Base-by-base conservation (phyloP, 73 alveolate genomes). In the Paramecium primaurelia region DNA sequence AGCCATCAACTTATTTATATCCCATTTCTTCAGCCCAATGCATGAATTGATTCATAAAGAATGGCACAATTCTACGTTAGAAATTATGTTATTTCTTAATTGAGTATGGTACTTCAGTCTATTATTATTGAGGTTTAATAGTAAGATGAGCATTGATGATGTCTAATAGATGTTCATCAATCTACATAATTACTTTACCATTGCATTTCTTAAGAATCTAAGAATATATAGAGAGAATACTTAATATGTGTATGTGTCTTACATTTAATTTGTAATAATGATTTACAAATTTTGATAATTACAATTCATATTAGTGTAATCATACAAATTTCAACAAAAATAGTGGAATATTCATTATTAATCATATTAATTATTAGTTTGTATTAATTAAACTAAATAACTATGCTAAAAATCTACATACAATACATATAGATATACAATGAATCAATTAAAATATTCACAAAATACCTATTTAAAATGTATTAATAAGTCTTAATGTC, bases 1-100 rank as follows among this genome's bases (percentile, higher is more conserved):
- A 80, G 25, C 91, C 91, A 42, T 80, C 91, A 25, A 80, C 91
- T 45, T 80, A 28, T 47, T 80, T 80, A 36, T 80, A 80, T 44
- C 91, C 91, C 91, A 80, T 80, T 80, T 45, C 71, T 14, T 42
- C 71, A 9, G 91, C 91, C 91, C 91, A 80, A 25, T 80, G 91
- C 91, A 80, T 80, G 77, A 80, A 80, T 80, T 80, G 34, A 16
- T 80, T 80, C 91, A 80, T 80, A 20, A 80, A 80, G 54, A 80
- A 80, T 10, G 91, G 91, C 6, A 80, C 91, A 45, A 80, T 80
- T 22, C 91, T 40, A 26, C 91, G 49, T 25, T 80, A 45, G 45
- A 80, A 80, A 20, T 80, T 80, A 51, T 80, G 91, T 47, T 44
- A 6, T 49, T 80, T 80, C 26, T 80, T 45, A 8, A 32, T 38